Evolutionary conservation across 176 grass and related monocot genomes (phyloP).

Genomic region (Aegilops sharonensis): DNA sequence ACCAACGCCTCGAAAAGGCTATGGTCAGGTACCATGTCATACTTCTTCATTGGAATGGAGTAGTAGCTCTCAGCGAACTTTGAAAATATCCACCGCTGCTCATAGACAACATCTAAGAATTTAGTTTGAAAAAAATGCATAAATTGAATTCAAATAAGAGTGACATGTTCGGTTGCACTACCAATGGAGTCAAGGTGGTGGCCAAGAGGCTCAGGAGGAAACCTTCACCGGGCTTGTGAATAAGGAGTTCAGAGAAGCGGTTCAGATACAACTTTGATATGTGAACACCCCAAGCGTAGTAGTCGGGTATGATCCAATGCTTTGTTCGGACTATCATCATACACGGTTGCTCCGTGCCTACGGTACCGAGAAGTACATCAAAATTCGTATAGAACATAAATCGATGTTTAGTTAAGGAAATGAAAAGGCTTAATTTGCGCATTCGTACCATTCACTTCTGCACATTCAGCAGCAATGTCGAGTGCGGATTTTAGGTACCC

Average conservation of each 20-base stretch:
- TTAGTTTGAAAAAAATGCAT: background rate
- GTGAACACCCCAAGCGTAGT: constrained; percentile 1
- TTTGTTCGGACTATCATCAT: constrained; percentile 11
- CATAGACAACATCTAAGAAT: background rate
- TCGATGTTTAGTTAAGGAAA: background rate
- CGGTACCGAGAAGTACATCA: background rate
- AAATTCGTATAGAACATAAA: background rate
- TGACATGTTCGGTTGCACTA: background rate
- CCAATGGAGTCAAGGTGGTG: constrained; percentile 29
- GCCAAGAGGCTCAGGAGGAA: constrained; percentile 17
- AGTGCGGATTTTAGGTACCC: constrained; percentile 55
- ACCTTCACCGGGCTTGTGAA: background rate
- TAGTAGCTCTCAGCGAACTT: constrained; percentile 13
- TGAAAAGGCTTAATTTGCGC: background rate
- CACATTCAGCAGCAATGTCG: constrained; percentile 51
- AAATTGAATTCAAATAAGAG: background rate
- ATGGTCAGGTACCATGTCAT: constrained; percentile 7
- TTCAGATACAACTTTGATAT: constrained; percentile 10
- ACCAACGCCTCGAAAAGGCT: constrained; percentile 30
- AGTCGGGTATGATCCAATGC: constrained; percentile 9
- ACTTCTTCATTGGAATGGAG: constrained; percentile 13
- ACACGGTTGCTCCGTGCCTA: constrained; percentile 17
- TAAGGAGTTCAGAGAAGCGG: constrained; percentile 7
- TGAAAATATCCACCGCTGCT: constrained; percentile 7
- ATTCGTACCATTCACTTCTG: constrained; percentile 29